These are phyloP conservation scores for Fraxinus americana DNA, from an alignment of 257 asterid species.

Conservation along the genomic window DNA sequence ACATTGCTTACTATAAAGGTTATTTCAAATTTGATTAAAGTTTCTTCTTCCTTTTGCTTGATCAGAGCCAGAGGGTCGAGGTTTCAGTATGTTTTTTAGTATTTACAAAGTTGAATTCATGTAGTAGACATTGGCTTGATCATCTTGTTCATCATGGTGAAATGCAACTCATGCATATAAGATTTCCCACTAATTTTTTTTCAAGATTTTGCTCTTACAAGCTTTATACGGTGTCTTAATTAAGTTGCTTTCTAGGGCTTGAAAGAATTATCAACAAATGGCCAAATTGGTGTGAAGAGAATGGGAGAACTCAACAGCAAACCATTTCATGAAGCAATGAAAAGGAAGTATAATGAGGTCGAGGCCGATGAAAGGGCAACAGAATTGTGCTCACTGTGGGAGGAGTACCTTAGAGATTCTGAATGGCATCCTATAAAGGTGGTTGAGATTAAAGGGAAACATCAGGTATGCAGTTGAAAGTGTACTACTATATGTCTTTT, in stretches of 20 bases:
- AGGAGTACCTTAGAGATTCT: constrained; percentile 91
- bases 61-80: not conserved
- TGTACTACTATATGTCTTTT: not conserved
- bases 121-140: not conserved
- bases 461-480: constrained; percentile 49
- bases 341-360: constrained; percentile 51
- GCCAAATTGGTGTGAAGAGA: constrained; percentile 67
- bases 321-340: constrained; percentile 79
- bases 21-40: constrained; percentile 2
- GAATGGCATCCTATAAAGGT: constrained; percentile 91
- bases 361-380: constrained; percentile 82
- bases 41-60: constrained; percentile 1
- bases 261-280: constrained; percentile 51
- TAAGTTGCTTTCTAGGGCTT: constrained; percentile 54
- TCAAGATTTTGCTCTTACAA: constrained; percentile 2
- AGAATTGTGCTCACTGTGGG: constrained; percentile 84
- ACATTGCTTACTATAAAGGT: not conserved
- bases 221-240: constrained; percentile 23
- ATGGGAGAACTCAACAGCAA: constrained; percentile 86
- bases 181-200: constrained; percentile 7
- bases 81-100: constrained; percentile 6
- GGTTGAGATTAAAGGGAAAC: constrained; percentile 47
- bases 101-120: not conserved
- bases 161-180: constrained; percentile 14
- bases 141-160: constrained; percentile 14